A percentile compares a stretch with the other conserved stretches of the same genome.
Conservation (phyloP, 2,329 filamentous ascomycete genomes). For the Colletotrichum neosansevieriae region DNA sequence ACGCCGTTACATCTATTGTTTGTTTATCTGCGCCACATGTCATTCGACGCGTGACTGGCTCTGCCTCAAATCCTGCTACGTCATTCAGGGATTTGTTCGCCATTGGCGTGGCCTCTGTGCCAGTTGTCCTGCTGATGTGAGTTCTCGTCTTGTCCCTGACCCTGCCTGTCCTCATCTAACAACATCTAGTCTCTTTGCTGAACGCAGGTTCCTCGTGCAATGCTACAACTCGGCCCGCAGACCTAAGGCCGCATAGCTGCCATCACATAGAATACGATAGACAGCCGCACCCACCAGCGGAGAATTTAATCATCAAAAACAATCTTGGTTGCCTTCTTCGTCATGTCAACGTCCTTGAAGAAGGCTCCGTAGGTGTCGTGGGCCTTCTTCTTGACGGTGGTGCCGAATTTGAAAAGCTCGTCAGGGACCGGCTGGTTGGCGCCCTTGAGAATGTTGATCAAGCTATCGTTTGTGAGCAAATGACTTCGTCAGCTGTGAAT, state of each 20-base stretch:
- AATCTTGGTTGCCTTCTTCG: conserved; percentile 90
- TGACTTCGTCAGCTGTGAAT: not conserved
- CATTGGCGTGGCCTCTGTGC: conserved; percentile 61
- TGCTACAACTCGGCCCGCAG: conserved; percentile 58
- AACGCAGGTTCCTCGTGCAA: conserved; percentile 65
- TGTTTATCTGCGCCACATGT: conserved; percentile 59
- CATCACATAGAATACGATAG: not conserved
- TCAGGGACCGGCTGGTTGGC: conserved; percentile 93
- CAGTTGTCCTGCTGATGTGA: conserved; percentile 70
- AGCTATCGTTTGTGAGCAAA: conserved; percentile 58
- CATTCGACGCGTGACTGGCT: conserved; percentile 47
- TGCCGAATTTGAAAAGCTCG: conserved; percentile 92
- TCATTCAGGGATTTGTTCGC: conserved; percentile 57
- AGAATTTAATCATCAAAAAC: conserved; percentile 75
- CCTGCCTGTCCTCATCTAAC: conserved; percentile 21
- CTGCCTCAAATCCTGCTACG: conserved; percentile 24
- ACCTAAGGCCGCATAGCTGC: conserved; percentile 43
- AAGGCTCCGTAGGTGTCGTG: conserved; percentile 96
- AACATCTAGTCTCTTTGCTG: conserved; percentile 61
- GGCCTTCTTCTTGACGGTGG: conserved; percentile 98
- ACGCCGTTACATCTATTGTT: conserved; percentile 55
- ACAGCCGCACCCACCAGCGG: not conserved
- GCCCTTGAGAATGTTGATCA: conserved; percentile 95
- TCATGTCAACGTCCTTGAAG: conserved; percentile 89
- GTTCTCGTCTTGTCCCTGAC: conserved; percentile 50